Base-by-base conservation (phyloP, 192 early-diverging fungal genomes). In the Backusella tuberculispora region DNA sequence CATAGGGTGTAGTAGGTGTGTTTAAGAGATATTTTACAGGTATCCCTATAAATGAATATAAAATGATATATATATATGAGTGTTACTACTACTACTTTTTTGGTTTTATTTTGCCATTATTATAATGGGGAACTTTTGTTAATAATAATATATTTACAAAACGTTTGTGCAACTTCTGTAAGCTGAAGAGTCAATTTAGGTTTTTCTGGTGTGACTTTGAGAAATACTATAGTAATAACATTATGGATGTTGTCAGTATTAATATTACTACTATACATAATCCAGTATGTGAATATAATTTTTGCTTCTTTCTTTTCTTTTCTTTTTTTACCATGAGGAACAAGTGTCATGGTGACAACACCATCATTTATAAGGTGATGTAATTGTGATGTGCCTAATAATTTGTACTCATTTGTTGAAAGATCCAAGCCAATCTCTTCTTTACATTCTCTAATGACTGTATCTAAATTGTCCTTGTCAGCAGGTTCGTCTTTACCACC, bases 391-490 rank as follows among this genome's bases (percentile, higher is more conserved):
- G 44, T 43, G 4, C 79, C 79, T n/a, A 80, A 66, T 21, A 37
- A 42, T 4, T 74, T 69, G 56, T 76, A 80, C 7, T 63, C 65
- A 6, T 64, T 29, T 13, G 66, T 44, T 44, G n/a, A 46, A 10
- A 80, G 67, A 74, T 80, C 63, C 38, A 80, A 74, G 0, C 79
- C 79, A 46, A 80, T 48, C 45, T 80, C 79, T 45, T 80, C 79
- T 38, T 60, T 43, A 12, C 72, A 72, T 65, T 80, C 79, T 42
- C 79, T 38, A 29, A 65, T 56, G 3, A 64, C 79, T 6, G 79
- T 80, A 38, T 80, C 79, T 17, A 63, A 21, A 29, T 74, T 71
- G 6, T 56, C 70, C 29, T 40, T 75, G 14, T 80, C 79, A 44
- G 60, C 45, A 2, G 53, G 42, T 46, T 80, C 79, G 12, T 70